Conservation (phyloP, 192 early-diverging fungal species). For the Oehlia diaphana region DNA sequence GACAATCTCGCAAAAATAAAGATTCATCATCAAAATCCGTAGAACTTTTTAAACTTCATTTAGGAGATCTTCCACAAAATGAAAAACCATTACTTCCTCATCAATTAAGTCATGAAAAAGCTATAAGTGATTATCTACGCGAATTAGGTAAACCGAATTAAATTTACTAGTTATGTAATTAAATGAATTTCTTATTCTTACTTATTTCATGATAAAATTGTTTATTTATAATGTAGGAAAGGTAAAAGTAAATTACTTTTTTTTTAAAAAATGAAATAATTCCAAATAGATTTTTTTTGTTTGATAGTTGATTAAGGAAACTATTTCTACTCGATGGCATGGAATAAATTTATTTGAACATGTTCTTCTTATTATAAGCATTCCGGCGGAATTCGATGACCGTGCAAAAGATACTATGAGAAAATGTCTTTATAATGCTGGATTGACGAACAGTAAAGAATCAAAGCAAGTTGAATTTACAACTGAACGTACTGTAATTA, state of each 20-base stretch:
- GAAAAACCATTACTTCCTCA: conserved; percentile 43
- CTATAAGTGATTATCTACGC: conserved; percentile 53
- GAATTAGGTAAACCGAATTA: not conserved
- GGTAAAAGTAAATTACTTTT: too few species aligned
- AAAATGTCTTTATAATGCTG: conserved; percentile 50
- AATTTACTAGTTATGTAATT: too few species aligned
- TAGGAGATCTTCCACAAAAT: conserved; percentile 45
- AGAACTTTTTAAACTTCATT: conserved; percentile 25
- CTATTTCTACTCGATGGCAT: too few species aligned
- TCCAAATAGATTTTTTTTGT: too few species aligned
- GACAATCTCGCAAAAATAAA: not conserved
- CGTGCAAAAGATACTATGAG: conserved; percentile 54
- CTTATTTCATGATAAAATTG: too few species aligned
- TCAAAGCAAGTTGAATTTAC: not conserved
- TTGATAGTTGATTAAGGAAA: too few species aligned
- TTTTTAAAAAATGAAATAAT: too few species aligned
- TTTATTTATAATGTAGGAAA: too few species aligned
- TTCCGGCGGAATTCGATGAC: conserved; percentile 55
- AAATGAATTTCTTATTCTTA: too few species aligned
- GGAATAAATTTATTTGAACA: not conserved
- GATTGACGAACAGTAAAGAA: conserved; percentile 32
- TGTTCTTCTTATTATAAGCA: conserved; percentile 33
- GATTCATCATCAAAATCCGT: not conserved
- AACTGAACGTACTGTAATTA: not conserved
- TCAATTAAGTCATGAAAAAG: conserved; percentile 45